A percentile compares a stretch with the other conserved stretches of the same genome.
Conservation (phyloP, 768 basidiomycete genomes). For the Boletus rufocinnamomeus region DNA sequence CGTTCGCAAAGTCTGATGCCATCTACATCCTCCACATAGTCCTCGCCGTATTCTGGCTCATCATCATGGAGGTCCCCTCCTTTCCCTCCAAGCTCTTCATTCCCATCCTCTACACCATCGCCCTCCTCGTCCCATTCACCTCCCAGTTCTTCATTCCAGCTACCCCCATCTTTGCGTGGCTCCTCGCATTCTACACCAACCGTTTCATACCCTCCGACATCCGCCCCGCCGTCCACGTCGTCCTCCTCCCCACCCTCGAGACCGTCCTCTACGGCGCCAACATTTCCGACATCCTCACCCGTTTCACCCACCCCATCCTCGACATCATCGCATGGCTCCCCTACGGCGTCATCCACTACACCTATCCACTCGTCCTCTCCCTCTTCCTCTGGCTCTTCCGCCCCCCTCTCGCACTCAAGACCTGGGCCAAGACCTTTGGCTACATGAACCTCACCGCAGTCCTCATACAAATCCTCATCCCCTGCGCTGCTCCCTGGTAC, state of each 20-base stretch:
- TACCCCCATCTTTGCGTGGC: slow-evolving; percentile 81
- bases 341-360: slow-evolving; percentile 94
- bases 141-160: slow-evolving; percentile 91
- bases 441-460: slow-evolving; percentile 93
- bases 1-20: slow-evolving; percentile 56
- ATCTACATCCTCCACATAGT: slow-evolving; percentile 66
- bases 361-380: slow-evolving; percentile 83
- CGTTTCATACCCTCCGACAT: slow-evolving; percentile 76
- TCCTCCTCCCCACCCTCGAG: slow-evolving; percentile 92
- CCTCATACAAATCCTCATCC: slow-evolving; percentile 82
- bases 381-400: slow-evolving; percentile 89
- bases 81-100: slow-evolving; percentile 78
- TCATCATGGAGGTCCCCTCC: slow-evolving; percentile 66
- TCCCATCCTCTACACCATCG: slow-evolving; percentile 66
- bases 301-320: slow-evolving; percentile 89
- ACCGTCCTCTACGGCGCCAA: slow-evolving; percentile 96
- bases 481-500: slow-evolving; percentile 97
- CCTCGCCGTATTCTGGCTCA: slow-evolving; percentile 69
- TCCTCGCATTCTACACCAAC: slow-evolving; percentile 84
- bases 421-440: slow-evolving; percentile 87
- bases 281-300: slow-evolving; percentile 94
- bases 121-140: slow-evolving; percentile 80
- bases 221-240: slow-evolving; percentile 87
- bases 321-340: slow-evolving; percentile 96
- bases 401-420: slow-evolving; percentile 72